A percentile compares a stretch with the other conserved stretches of the same genome.
phyloP scores from a whole-genome alignment of 108 stramenopile species.

The Fistulifera solaris region DNA sequence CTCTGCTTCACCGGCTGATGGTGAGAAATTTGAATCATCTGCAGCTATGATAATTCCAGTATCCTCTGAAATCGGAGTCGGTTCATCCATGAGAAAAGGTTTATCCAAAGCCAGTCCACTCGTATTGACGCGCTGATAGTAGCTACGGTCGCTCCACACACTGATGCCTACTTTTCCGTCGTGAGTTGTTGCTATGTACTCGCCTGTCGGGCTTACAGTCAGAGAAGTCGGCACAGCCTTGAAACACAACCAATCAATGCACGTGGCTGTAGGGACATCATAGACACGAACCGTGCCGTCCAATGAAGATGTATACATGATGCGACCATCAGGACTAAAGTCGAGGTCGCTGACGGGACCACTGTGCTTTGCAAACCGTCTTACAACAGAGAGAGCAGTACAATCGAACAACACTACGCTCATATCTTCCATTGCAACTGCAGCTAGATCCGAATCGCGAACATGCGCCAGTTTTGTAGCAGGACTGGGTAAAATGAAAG shows the following conservation, averaged over 20 bases:
- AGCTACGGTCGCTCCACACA: slow-evolving; percentile 91
- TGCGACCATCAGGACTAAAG: slow-evolving; percentile 88
- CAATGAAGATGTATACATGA: slow-evolving; percentile 73
- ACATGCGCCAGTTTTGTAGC: slow-evolving; percentile 70
- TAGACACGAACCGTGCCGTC: slow-evolving; percentile 87
- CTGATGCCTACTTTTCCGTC: slow-evolving; percentile 70
- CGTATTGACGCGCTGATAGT: slow-evolving; percentile 78
- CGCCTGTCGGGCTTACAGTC: slow-evolving; percentile 89
- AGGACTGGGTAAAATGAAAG: slow-evolving; percentile 49
- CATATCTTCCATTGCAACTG: slow-evolving; percentile 64
- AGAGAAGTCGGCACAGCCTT: slow-evolving; percentile 72
- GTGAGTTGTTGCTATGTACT: slow-evolving; percentile 92
- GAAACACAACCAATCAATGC: slow-evolving; percentile 93
- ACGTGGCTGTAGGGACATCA: slow-evolving; percentile 91
- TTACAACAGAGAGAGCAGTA: slow-evolving; percentile 49
- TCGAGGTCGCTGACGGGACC: slow-evolving; percentile 77
- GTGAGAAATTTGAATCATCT: neutral
- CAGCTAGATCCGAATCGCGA: slow-evolving; percentile 74
- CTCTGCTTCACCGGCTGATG: neutral
- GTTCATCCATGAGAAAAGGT: slow-evolving; percentile 80
- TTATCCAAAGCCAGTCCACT: slow-evolving; percentile 46
- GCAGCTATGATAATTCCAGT: slow-evolving; percentile 9
- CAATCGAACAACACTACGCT: slow-evolving; percentile 70
- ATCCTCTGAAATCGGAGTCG: slow-evolving; percentile 57
- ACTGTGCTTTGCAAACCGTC: slow-evolving; percentile 58